Percentiles rank a stretch among this genome's conserved stretches.
phyloP scores from a whole-genome alignment of 2,329 filamentous ascomycete species.

The Trematosphaeria pertusa region DNA sequence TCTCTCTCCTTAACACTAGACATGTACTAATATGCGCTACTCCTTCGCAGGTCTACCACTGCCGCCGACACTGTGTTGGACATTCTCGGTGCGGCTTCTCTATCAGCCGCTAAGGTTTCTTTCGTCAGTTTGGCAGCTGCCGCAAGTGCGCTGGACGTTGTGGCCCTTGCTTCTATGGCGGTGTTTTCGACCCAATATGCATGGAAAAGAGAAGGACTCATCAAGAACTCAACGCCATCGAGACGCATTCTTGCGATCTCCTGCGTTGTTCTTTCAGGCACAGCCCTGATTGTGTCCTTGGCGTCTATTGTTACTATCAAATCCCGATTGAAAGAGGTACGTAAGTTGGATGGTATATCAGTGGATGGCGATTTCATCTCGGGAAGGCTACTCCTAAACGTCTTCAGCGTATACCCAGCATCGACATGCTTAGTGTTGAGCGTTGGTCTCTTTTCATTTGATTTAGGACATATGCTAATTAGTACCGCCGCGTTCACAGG shows the following conservation, averaged over 20 bases:
- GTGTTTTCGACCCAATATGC: constrained; percentile 39
- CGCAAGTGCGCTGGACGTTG: constrained; percentile 40
- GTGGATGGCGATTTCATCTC: too few relatives aligned
- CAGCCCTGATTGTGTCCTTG: constrained; percentile 36
- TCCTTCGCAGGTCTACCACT: too few relatives aligned
- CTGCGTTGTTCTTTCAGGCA: constrained; percentile 30
- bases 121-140: constrained; percentile 37
- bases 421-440: too few relatives aligned
- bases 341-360: too few relatives aligned
- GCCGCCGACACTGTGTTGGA: constrained; percentile 44
- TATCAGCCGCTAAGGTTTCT: constrained; percentile 31
- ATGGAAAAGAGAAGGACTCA: constrained; percentile 34
- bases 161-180: constrained; percentile 36
- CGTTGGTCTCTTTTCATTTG: too few relatives aligned
- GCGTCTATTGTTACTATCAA: constrained; percentile 36
- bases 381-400: too few relatives aligned
- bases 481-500: too few relatives aligned
- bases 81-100: constrained; percentile 45
- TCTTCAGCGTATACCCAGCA: too few relatives aligned
- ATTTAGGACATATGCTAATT: too few relatives aligned
- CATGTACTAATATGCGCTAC: too few relatives aligned
- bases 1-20: too few relatives aligned
- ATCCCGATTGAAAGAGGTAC: constrained; percentile 28
- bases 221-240: constrained; percentile 25
- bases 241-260: constrained; percentile 25